Percentiles rank a stretch among this genome's conserved stretches.
phyloP scores from a whole-genome alignment of 441 rosid genomes.

The Pelargonium australe region DNA sequence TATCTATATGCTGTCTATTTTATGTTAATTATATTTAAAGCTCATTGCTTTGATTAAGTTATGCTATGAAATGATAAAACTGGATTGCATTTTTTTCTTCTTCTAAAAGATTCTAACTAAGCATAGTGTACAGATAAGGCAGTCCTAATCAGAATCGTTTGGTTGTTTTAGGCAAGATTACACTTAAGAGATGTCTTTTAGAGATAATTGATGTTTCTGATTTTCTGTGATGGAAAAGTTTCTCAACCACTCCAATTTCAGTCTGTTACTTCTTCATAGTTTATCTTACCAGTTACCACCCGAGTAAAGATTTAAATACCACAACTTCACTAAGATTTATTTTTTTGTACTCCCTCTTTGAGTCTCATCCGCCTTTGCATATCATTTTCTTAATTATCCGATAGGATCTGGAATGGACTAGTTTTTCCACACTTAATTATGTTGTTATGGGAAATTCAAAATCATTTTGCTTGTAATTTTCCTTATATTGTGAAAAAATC shows the following conservation, averaged over 20 bases:
- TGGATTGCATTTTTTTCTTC: neutral
- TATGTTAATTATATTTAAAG: conserved; percentile 4
- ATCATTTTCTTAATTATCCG: neutral
- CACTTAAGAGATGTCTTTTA: neutral
- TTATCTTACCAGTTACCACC: neutral
- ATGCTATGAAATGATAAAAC: conserved; percentile 9
- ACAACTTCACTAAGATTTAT: neutral
- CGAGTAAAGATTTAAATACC: neutral
- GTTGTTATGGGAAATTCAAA: neutral
- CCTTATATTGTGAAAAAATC: neutral
- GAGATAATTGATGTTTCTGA: neutral
- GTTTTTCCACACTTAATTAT: neutral
- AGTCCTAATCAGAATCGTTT: neutral
- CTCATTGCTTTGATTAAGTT: neutral
- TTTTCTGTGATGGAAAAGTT: neutral
- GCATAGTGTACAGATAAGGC: neutral
- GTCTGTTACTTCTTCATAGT: neutral
- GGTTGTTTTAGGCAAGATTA: neutral
- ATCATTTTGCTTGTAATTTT: neutral
- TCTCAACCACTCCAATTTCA: neutral
- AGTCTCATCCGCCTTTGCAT: neutral
- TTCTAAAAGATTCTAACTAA: neutral
- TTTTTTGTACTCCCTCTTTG: neutral
- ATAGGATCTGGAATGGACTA: neutral
- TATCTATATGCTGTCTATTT: conserved; percentile 7